These are phyloP conservation scores for Canavalia ensiformis DNA, from an alignment of 306 rosid species.

Conservation along the genomic window DNA sequence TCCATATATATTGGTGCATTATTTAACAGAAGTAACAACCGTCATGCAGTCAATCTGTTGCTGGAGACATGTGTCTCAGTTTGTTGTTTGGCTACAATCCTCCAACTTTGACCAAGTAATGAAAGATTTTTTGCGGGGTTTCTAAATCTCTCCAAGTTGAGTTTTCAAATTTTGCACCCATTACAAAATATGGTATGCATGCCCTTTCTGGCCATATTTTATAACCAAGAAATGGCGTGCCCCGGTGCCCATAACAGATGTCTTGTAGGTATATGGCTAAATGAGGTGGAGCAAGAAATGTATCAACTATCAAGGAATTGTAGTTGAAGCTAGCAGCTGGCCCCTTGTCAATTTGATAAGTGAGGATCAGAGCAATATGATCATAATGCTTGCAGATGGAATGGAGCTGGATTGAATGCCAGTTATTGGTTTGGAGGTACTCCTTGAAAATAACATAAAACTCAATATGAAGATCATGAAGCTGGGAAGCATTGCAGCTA, in stretches of 20 bases:
- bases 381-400: background rate
- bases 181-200: background rate
- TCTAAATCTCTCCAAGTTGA: background rate
- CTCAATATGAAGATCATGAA: conserved; percentile 4
- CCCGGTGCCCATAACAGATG: background rate
- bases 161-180: background rate
- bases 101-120: background rate
- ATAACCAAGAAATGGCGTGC: background rate
- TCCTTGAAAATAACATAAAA: background rate
- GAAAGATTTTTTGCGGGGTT: background rate
- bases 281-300: conserved; percentile 28
- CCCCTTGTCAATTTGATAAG: background rate
- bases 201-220: background rate
- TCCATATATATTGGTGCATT: background rate
- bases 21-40: background rate
- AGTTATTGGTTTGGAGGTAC: conserved; percentile 2
- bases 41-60: background rate
- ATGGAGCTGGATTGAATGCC: background rate
- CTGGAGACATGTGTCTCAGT: background rate
- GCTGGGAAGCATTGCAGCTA: conserved; percentile 11
- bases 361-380: background rate
- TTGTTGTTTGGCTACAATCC: background rate
- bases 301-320: background rate
- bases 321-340: background rate
- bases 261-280: conserved; percentile 22